Evolutionary conservation across 306 rosid genomes (phyloP), one percentile per base, ranked within the genome.

Genomic region (Trifolium repens): DNA sequence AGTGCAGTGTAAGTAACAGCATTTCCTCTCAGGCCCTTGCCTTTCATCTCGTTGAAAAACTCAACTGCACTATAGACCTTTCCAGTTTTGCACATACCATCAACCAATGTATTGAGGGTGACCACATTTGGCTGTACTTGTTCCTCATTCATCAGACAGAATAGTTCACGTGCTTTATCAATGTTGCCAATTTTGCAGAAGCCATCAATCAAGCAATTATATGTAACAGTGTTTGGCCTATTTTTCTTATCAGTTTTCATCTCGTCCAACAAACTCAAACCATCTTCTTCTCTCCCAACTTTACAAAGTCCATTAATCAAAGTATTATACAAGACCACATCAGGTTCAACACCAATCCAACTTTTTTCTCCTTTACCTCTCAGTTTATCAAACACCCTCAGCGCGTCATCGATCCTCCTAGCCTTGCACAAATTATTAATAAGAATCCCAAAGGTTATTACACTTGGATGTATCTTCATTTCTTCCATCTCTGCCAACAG

Each of bases 211-310:
- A 93, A 85, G 84, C 91, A 87, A 78, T 88, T 91, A 82, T 84
- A 93, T 8, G 97, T 89, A 44, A 83, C 79, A 0, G 85, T 68
- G 67, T 82, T 84, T 6, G 94, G 97, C 19, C 74, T 80, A 69
- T 78, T 80, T 14, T 60, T 76, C 11, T 65, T 42, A 37, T 77
- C 67, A 5, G 34, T 80, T 85, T 83, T 85, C 97, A 94, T 94
- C 78, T 71, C 80, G 78, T 88, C 84, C 87, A 91, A 81, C 87
- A 93, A 73, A 32, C 39, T 73, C 82, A 86, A 55, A 34, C 92
- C 89, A 55, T 93, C 92, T 70, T 93, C 97, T 40, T 84, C 96
- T 86, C 90, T 88, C 61, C 97, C 97, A 53, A 87, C 96, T 81
- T 89, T 91, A 81, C 93, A 91, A 16, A 91, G 96, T 47, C 96